Conservation (phyloP, 352 stramenopile species). For the Phytophthora sojae region DNA sequence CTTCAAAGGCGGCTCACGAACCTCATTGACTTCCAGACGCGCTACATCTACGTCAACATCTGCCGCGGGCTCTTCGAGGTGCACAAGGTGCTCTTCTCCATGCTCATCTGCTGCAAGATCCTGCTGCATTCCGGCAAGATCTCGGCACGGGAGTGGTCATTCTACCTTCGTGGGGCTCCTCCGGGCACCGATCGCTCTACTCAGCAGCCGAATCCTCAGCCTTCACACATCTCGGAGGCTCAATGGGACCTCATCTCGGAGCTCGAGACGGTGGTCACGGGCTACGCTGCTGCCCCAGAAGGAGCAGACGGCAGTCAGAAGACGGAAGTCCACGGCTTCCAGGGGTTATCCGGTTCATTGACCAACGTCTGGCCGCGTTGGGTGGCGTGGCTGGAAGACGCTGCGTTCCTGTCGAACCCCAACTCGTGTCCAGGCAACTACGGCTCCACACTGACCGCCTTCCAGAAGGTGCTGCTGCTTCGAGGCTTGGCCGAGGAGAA, state of each 20-base stretch:
- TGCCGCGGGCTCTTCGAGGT: conserved; percentile 94
- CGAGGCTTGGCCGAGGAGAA: conserved; percentile 91
- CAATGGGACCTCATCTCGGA: conserved; percentile 90
- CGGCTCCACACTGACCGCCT: conserved; percentile 54
- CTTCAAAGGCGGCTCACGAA: conserved; percentile 74
- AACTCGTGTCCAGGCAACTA: conserved; percentile 55
- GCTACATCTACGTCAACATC: conserved; percentile 95
- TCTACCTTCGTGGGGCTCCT: conserved; percentile 86
- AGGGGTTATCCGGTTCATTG: conserved; percentile 74
- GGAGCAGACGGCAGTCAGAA: conserved; percentile 1
- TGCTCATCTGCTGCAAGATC: conserved; percentile 96
- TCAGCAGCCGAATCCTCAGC: conserved; percentile 64
- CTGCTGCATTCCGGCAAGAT: conserved; percentile 85
- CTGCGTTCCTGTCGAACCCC: conserved; percentile 45
- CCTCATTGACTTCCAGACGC: conserved; percentile 92
- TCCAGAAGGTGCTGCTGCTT: conserved; percentile 83
- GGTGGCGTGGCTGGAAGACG: conserved; percentile 63
- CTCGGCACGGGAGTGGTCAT: conserved; percentile 81
- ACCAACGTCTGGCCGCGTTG: conserved; percentile 64
- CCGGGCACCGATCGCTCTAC: conserved; percentile 27
- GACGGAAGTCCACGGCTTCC: conserved; percentile 49
- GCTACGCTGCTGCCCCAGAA: conserved; percentile 17
- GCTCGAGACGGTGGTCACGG: conserved; percentile 67
- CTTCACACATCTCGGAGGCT: conserved; percentile 66
- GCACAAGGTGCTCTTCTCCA: conserved; percentile 95